Base-by-base conservation (phyloP, 495 filamentous ascomycete genomes). In the Xylaria nigripes region DNA sequence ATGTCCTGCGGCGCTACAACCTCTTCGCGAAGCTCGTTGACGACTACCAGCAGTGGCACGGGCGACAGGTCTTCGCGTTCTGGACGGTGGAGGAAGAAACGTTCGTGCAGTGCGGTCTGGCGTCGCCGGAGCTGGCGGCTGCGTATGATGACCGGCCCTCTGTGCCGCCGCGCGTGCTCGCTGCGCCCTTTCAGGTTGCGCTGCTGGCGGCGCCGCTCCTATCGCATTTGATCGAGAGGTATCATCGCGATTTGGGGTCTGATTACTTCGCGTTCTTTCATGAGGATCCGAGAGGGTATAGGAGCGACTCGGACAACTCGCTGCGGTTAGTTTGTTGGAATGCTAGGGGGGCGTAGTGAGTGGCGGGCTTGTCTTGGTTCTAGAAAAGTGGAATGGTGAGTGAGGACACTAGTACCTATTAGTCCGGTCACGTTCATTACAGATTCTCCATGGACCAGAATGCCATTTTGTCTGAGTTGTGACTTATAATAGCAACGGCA, bases 41-140 rank as follows among this genome's bases (percentile, higher is more conserved):
- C 18, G 18, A 54, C 15, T 54, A 54, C 18, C 44, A 48, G 22
- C 44, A 18, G 0, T 54, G 51, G 51, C 51, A 54, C 16, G 44
- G 44, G 1, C 44, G 30, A 1, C 4, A 0, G 4, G 7, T 54
- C 3, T 54, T 54, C 44, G 34, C 15, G 0, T 48, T 47, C 15
- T 54, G 51, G 51, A 32, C 24, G 1, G 6, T 7, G 2, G 16
- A 22, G 1, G 51, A 54, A 0, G 19, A 48, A n/a, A 4, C 0
- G 6, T 7, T 25, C n/a, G 44, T 42, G 13, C n/a, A 4, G 3
- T 16, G 8, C 0, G 32, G 23, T 18, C n/a, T 5, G 2, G 24
- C 18, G 18, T 8, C 12, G 7, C 42, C 16, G 10, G 29, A 13
- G 0, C 32, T 54, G 13, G 16, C 34, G 3, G 19, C 25, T 5